Conservation (phyloP, 2,329 filamentous ascomycete species). For the Fusarium abutilonis region DNA sequence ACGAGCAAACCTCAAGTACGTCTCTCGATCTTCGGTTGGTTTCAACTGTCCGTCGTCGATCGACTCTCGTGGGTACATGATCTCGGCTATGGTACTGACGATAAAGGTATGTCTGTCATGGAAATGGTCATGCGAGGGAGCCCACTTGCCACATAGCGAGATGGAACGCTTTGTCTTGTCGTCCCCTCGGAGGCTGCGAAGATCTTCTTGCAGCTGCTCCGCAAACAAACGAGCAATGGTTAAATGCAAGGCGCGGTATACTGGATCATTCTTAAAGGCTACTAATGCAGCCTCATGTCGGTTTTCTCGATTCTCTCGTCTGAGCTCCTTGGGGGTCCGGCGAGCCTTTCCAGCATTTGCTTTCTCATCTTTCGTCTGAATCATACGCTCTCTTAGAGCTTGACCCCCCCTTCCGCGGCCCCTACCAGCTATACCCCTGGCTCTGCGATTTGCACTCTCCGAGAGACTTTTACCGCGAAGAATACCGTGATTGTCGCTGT, state of each 20-base stretch:
- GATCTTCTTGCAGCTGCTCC: constrained; percentile 61
- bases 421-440: not conserved
- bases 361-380: not conserved
- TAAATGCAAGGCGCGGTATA: constrained; percentile 64
- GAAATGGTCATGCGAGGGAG: constrained; percentile 63
- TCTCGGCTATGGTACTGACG: constrained; percentile 65
- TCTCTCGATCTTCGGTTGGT: constrained; percentile 55
- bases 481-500: constrained; percentile 47
- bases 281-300: constrained; percentile 56
- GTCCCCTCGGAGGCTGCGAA: constrained; percentile 54
- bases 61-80: constrained; percentile 55
- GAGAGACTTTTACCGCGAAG: constrained; percentile 34
- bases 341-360: not conserved
- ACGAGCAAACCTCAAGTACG: constrained; percentile 64
- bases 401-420: not conserved
- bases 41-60: constrained; percentile 45
- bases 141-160: constrained; percentile 70
- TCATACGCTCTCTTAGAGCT: not conserved
- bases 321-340: constrained; percentile 34
- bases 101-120: constrained; percentile 69
- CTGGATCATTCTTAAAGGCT: constrained; percentile 54
- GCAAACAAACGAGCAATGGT: constrained; percentile 66
- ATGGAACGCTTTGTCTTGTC: constrained; percentile 55
- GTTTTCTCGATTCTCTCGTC: constrained; percentile 47
- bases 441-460: constrained; percentile 12